Conservation (phyloP, 2,329 filamentous ascomycete species). For the Dactylellina haptotyla region DNA sequence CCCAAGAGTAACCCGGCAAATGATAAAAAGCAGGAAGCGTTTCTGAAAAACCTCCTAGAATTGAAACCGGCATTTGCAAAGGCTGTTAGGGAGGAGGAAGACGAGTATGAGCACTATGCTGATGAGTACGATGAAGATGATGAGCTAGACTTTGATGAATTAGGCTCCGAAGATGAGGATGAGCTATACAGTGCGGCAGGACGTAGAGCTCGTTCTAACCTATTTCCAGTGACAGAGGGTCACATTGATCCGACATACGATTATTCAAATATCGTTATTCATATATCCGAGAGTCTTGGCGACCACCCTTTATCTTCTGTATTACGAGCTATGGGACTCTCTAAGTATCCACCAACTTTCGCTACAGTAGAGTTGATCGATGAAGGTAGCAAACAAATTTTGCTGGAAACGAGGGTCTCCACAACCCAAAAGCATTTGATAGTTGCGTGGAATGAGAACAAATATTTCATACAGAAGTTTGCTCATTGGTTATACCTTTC, state of each 20-base stretch:
- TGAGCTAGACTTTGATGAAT: not conserved
- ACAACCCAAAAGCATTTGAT: not conserved
- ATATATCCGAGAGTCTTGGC: not conserved
- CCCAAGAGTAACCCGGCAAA: not conserved
- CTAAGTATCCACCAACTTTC: not conserved
- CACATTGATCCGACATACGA: not conserved
- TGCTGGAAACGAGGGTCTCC: not conserved
- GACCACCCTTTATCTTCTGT: not conserved
- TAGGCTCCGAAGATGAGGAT: conserved; percentile 4
- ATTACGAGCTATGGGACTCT: not conserved
- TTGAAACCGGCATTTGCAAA: not conserved
- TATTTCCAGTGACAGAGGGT: not conserved
- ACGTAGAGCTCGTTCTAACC: not conserved
- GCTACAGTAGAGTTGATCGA: not conserved
- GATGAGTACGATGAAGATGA: not conserved
- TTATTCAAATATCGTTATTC: not conserved
- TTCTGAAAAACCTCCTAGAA: not conserved
- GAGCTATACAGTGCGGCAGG: not conserved
- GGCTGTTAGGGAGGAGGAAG: not conserved
- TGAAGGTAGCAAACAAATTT: not conserved
- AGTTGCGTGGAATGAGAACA: not conserved
- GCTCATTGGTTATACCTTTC: not conserved
- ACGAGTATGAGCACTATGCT: not conserved
- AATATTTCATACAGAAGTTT: not conserved
- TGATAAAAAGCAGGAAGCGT: not conserved